Evolutionary conservation across 2,329 filamentous ascomycete species (phyloP), one percentile per base, ranked within the genome.

Genomic region (Didymella lethalis): DNA sequence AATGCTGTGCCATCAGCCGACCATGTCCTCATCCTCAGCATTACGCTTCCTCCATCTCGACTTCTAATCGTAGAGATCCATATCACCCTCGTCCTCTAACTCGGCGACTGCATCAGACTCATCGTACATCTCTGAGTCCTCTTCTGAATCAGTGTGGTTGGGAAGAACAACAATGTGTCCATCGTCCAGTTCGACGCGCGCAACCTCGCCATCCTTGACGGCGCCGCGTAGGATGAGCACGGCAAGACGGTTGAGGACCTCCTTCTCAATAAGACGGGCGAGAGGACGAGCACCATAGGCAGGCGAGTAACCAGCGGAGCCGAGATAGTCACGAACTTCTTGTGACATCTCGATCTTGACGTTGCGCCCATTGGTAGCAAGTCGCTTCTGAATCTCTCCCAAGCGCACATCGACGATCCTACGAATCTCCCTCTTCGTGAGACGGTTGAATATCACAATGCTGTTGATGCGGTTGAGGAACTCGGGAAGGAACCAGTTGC

Each of bases 401-500:
- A 99, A 84, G 44, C 95, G 90, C 23, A 99, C 84, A 74, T 99
- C 95, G 61, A 99, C 95, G 74, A 99, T 98, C 81, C 88, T 92
- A 73, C 95, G 90, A 71, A 99, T 99, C 80, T 99, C 95, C 57
- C 80, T 83, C 75, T 88, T 90, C 3, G 91, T 94, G 55, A 99
- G 90, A 47, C 95, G 91, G 84, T 99, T 99, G 87, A 99, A 99
- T 81, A 99, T 97, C 80, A 99, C 93, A 54, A 89, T 92, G 61
- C 90, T 95, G 80, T 87, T 94, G 83, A 99, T 98, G 76, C 95
- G 92, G 85, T 99, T 99, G 66, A 99, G 88, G 84, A 99, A 99
- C 74, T 99, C 95, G 31, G 95, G 95, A 2, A 99, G 84, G 87
- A 99, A 99, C 83, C 96, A 98, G 83, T 92, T 92, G 72, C 94